Percentiles rank a stretch among this genome's conserved stretches.
These are phyloP conservation scores for Hypholoma sublateritium DNA, from an alignment of 768 basidiomycete genomes.

Conservation along the genomic window DNA sequence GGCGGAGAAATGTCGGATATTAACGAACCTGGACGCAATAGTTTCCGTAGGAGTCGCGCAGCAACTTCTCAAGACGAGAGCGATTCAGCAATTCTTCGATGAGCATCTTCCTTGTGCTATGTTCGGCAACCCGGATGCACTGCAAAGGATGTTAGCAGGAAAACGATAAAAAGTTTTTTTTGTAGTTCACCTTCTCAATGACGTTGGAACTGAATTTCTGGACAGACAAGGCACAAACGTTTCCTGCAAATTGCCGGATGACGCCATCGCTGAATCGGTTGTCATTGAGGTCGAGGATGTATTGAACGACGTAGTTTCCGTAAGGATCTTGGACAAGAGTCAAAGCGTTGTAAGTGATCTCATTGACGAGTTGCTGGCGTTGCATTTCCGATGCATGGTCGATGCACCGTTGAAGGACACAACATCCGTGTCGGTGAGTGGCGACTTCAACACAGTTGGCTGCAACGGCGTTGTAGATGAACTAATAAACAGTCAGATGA, in stretches of 20 bases:
- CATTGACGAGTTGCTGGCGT: slow-evolving; percentile 93
- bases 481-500: slow-evolving; percentile 42
- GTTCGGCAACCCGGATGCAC: slow-evolving; percentile 94
- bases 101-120: slow-evolving; percentile 88
- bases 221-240: slow-evolving; percentile 95
- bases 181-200: slow-evolving; percentile 77
- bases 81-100: slow-evolving; percentile 96
- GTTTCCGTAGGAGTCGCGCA: slow-evolving; percentile 96
- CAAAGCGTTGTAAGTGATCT: slow-evolving; percentile 97
- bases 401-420: slow-evolving; percentile 96
- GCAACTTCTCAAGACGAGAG: slow-evolving; percentile 89
- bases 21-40: slow-evolving; percentile 85
- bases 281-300: slow-evolving; percentile 97
- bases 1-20: neutral
- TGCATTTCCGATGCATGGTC: slow-evolving; percentile 97
- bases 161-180: neutral
- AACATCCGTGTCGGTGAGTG: slow-evolving; percentile 96
- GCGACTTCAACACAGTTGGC: slow-evolving; percentile 99
- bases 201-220: slow-evolving; percentile 99
- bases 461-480: slow-evolving; percentile 99
- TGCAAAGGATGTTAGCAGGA: slow-evolving; percentile 21
- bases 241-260: slow-evolving; percentile 96
- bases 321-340: slow-evolving; percentile 98
- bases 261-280: slow-evolving; percentile 97
- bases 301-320: slow-evolving; percentile 95